These are phyloP conservation scores for Aspergillus kassunensis DNA, from an alignment of 495 filamentous ascomycete genomes.

Conservation along the genomic window DNA sequence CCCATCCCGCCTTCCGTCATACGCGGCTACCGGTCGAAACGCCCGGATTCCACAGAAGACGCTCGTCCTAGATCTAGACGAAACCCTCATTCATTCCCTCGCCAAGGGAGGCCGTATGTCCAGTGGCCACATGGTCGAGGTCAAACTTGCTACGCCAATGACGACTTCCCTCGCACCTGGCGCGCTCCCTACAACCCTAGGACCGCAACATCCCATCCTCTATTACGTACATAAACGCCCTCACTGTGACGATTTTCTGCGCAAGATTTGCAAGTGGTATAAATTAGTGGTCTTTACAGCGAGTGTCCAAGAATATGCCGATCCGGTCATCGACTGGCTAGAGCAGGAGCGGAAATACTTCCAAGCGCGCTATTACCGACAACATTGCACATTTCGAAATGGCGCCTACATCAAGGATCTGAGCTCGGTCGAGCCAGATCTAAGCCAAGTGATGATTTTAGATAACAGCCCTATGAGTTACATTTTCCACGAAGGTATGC, in stretches of 20 bases:
- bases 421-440: constrained; percentile 89
- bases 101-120: constrained; percentile 95
- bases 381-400: constrained; percentile 92
- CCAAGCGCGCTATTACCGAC: constrained; percentile 83
- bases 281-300: constrained; percentile 97
- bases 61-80: constrained; percentile 90
- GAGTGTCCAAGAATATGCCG: constrained; percentile 96
- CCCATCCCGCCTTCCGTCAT: constrained; percentile 79
- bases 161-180: constrained; percentile 58
- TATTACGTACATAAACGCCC: constrained; percentile 99
- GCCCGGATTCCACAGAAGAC: constrained; percentile 69
- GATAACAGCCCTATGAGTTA: constrained; percentile 98
- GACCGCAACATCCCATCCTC: constrained; percentile 90
- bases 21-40: constrained; percentile 51
- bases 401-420: constrained; percentile 98
- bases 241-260: constrained; percentile 92
- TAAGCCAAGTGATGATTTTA: constrained; percentile 96
- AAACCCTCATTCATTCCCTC: constrained; percentile 95
- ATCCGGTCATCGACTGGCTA: constrained; percentile 98
- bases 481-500: constrained; percentile 92
- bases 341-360: constrained; percentile 97
- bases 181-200: constrained; percentile 58
- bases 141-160: constrained; percentile 69
- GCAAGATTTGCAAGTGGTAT: constrained; percentile 96
- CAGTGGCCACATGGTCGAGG: constrained; percentile 98